phyloP scores from a whole-genome alignment of 441 rosid species.

The Pelargonium myrrhifolium region DNA sequence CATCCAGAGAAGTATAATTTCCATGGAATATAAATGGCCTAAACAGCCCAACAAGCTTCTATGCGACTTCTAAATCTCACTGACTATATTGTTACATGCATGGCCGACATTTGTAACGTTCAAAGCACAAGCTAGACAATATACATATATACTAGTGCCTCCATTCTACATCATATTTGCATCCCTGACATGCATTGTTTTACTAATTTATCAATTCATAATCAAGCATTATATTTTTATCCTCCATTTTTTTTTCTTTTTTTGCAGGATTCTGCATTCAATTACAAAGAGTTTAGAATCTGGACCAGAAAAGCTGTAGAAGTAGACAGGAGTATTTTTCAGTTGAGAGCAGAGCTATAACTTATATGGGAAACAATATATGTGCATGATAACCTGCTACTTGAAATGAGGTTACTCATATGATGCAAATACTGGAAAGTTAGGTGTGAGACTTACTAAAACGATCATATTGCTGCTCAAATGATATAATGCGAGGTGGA shows the following conservation, averaged over 20 bases:
- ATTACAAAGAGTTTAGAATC: not conserved
- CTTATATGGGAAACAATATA: too few relatives aligned
- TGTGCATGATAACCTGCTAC: not conserved
- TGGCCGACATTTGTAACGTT: too few relatives aligned
- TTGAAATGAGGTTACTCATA: not conserved
- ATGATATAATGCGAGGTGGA: constrained; percentile 90
- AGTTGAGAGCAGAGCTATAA: too few relatives aligned
- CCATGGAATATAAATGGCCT: not conserved
- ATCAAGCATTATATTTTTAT: too few relatives aligned
- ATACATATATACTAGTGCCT: too few relatives aligned
- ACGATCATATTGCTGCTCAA: constrained; percentile 85
- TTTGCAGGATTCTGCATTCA: not conserved
- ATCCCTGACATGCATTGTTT: too few relatives aligned
- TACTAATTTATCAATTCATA: too few relatives aligned
- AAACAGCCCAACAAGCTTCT: not conserved
- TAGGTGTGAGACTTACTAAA: constrained; percentile 55
- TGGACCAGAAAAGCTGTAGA: not conserved
- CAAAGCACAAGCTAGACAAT: too few relatives aligned
- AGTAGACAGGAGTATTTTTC: too few relatives aligned
- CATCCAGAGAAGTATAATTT: not conserved
- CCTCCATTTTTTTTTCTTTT: too few relatives aligned
- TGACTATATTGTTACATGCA: not conserved
- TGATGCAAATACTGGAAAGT: not conserved
- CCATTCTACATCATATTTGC: too few relatives aligned
- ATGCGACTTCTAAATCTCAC: not conserved